Evolutionary conservation across 1,284 basidiomycete genomes (phyloP).

Genomic region (Malassezia sympodialis): DNA sequence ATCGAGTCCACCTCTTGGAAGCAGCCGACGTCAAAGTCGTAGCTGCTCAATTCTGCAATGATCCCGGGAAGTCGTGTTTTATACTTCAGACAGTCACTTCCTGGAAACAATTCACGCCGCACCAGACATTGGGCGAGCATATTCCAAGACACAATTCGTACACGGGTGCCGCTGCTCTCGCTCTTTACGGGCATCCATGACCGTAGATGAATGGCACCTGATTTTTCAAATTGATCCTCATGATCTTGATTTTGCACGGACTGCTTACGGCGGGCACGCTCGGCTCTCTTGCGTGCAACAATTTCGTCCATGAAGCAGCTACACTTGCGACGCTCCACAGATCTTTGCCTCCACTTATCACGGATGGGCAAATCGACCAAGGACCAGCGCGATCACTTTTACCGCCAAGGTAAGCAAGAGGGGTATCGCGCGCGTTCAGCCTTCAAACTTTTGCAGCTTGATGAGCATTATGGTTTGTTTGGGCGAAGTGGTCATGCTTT

Average conservation of each 20-base stretch:
- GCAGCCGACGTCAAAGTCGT: conserved; percentile 48
- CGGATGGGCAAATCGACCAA: conserved; percentile 45
- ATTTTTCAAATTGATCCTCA: neutral
- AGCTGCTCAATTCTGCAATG: conserved; percentile 24
- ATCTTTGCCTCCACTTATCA: neutral
- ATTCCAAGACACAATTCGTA: conserved; percentile 33
- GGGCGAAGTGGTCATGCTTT: conserved; percentile 26
- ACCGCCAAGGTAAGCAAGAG: conserved; percentile 51
- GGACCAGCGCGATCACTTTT: conserved; percentile 54
- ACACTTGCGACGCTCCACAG: too few species aligned
- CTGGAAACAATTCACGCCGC: conserved; percentile 49
- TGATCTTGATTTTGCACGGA: neutral
- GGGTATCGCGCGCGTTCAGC: conserved; percentile 55
- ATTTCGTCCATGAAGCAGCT: conserved; percentile 5
- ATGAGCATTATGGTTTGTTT: conserved; percentile 55
- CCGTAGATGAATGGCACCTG: neutral
- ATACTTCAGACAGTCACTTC: conserved; percentile 49
- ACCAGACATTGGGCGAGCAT: conserved; percentile 50
- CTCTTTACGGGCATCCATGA: conserved; percentile 6
- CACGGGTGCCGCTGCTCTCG: neutral
- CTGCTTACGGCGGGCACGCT: conserved; percentile 8
- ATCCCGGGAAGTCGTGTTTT: conserved; percentile 38
- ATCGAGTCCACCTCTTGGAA: conserved; percentile 50
- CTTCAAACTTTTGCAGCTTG: conserved; percentile 53
- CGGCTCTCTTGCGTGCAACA: conserved; percentile 11